Evolutionary conservation across 2,329 filamentous ascomycete species (phyloP), one percentile per base, ranked within the genome.

Genomic region (Trichophyton simii): DNA sequence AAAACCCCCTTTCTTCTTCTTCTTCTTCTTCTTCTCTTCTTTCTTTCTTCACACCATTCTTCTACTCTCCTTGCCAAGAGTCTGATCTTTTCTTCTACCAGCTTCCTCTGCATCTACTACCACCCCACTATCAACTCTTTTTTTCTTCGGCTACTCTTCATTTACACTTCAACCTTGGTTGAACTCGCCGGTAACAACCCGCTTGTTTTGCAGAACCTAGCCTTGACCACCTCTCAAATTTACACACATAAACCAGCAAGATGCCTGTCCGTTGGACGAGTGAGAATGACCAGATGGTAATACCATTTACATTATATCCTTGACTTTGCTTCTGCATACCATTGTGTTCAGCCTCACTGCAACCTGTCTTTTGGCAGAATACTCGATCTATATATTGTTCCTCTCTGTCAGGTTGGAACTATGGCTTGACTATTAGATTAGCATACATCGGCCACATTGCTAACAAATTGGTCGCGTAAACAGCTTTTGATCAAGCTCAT

Each of bases 401-500:
- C 34, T 13, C 9, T 38, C 34, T 38, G 11, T 38, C 3, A 8
- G 3, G 34, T 11, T 13, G 34, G 11, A 38, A 13, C 6, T 31
- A 31, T 31, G 28, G 28, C 28, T 31, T 31, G 28, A 31, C 28
- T 31, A 38, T 38, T 38, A 3, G 34, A 9, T 38, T 13, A 38
- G 34, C 11, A 36, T 36, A 11, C 11, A 36, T 11, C 11, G 42
- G 11, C 42, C 15, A 20, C 13, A 15, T n/a, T 46, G 22, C 13
- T 62, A 55, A 41, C 36, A 11, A 7, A 36, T 57, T 20, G 59
- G 50, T 50, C 42, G 11, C 44, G 60, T 57, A 9, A 50, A 18
- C 54, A 76, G 75, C 70, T 77, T 5, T 67, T 77, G 0, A 62
- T 75, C 1, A 76, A 74, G 36, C 73, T 77, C 31, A 64, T 77